These are phyloP conservation scores for Eucalyptus camaldulensis DNA, from an alignment of 345 rosid species.

Conservation along the genomic window DNA sequence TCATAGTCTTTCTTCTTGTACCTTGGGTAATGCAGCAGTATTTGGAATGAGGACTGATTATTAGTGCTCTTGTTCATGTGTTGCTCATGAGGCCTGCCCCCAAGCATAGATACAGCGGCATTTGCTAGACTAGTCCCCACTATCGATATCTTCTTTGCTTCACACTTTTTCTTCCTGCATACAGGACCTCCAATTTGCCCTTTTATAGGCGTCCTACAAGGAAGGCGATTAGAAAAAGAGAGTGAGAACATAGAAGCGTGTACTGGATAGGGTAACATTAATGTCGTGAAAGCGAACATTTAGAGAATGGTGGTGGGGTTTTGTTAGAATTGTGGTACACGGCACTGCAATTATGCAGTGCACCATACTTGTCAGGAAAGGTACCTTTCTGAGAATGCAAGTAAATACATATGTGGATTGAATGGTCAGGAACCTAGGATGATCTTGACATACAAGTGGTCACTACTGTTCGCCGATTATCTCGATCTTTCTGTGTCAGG, in stretches of 20 bases:
- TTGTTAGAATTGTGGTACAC: not conserved
- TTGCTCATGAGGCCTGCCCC: not conserved
- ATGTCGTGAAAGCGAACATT: constrained; percentile 6
- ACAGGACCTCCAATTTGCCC: not conserved
- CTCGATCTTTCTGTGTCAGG: not conserved
- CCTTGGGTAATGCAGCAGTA: constrained; percentile 55
- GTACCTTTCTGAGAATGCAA: not conserved
- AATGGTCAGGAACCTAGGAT: not conserved
- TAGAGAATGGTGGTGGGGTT: not conserved
- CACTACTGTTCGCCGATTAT: not conserved
- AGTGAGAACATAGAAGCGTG: not conserved
- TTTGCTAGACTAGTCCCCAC: not conserved
- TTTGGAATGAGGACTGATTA: constrained; percentile 11
- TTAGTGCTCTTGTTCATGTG: not conserved
- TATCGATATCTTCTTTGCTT: not conserved
- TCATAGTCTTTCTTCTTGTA: constrained; percentile 31
- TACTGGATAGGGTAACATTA: constrained; percentile 1
- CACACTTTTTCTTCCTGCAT: not conserved
- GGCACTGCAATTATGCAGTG: not conserved
- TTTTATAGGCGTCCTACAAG: not conserved
- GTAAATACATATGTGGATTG: not conserved
- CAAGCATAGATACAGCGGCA: not conserved
- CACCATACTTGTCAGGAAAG: not conserved
- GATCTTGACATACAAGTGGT: not conserved
- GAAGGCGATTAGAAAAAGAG: not conserved